Base-by-base conservation (phyloP, 179 eudicot genomes). In the Sideroxylon spinosum region DNA sequence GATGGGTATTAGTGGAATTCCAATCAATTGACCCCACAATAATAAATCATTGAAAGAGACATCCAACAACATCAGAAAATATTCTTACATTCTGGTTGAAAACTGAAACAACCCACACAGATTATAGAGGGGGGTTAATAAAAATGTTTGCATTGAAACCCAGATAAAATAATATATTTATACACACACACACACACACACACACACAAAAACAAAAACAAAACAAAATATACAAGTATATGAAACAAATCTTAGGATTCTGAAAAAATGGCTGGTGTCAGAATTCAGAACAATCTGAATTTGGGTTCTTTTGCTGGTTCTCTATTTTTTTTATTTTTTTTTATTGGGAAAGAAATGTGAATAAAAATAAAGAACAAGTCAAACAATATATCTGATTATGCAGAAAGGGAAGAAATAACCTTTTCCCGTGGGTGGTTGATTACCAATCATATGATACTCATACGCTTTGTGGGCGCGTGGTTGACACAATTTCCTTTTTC, bases 31-130 rank as follows among this genome's bases (percentile, higher is more conserved):
- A 67, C 23, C 73, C 55, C 57, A 48, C 28, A 4, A 75, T 61
- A 68, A 48, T 44, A 61, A 28, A 37, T 74, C n/a, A 61, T 60
- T 28, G 10, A n/a, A 7, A 56, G 3, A 59, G 56, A 59, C 7
- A 5, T 19, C 16, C 50, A 6, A 11, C 17, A 22, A 52, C 75
- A 25, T 52, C 19, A 7, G 6, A 20, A 7, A 37, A 16, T 17
- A 73, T 62, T 23, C n/a, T 37, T 20, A 74, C 65, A 59, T 74
- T 3, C 32, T 59, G 77, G 67, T 59, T 26, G 29, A 23, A 61
- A 74, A 44, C 37, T 59, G 67, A 32, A 55, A 17, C 26, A 74
- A 59, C 10, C 25, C 25, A 59, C 13, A 20, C 59, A n/a, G 46
- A 53, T 26, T 23, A 37, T 53, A 29, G 9, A 14, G 13, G 8